A percentile compares a stretch with the other conserved stretches of the same genome.
These are phyloP conservation scores for Trametopsis cervina DNA, from an alignment of 768 basidiomycete species.

Conservation along the genomic window DNA sequence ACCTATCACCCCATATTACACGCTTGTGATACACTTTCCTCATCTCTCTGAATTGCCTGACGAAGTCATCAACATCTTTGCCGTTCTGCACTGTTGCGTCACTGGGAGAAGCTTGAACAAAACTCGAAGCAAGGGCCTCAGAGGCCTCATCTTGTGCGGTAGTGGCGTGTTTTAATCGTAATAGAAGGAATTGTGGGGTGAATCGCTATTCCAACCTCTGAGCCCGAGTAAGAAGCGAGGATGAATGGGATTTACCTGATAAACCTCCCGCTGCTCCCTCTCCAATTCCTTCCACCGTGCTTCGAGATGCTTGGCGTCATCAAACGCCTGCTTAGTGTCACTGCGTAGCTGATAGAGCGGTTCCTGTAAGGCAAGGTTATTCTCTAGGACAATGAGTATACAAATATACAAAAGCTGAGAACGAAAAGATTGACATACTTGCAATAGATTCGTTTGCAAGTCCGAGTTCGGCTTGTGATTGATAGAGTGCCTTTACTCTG, in stretches of 20 bases:
- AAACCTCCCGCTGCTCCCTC: constrained; percentile 81
- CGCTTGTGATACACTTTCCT: constrained; percentile 93
- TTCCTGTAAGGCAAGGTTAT: constrained; percentile 73
- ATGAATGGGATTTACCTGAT: constrained; percentile 50
- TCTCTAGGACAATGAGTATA: constrained; percentile 37
- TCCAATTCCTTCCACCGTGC: constrained; percentile 82
- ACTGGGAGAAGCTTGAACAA: constrained; percentile 56
- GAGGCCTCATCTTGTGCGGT: constrained; percentile 88
- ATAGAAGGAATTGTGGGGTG: constrained; percentile 79
- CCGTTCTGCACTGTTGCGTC: constrained; percentile 18
- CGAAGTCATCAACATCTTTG: constrained; percentile 77
- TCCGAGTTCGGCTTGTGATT: constrained; percentile 71
- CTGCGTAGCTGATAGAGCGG: constrained; percentile 66
- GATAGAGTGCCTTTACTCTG: constrained; percentile 66
- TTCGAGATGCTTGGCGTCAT: constrained; percentile 79
- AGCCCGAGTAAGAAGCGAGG: background rate
- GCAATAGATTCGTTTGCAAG: constrained; percentile 84
- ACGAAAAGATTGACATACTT: constrained; percentile 45
- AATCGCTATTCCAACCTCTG: constrained; percentile 48
- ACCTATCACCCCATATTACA: constrained; percentile 83
- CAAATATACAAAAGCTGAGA: background rate
- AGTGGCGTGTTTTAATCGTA: constrained; percentile 82
- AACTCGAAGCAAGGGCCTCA: constrained; percentile 76
- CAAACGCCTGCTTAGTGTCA: constrained; percentile 83
- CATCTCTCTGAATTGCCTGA: constrained; percentile 79